Evolutionary conservation across 352 stramenopile genomes (phyloP), one percentile per base, ranked within the genome.

Genomic region (Saprolegnia diclina): DNA sequence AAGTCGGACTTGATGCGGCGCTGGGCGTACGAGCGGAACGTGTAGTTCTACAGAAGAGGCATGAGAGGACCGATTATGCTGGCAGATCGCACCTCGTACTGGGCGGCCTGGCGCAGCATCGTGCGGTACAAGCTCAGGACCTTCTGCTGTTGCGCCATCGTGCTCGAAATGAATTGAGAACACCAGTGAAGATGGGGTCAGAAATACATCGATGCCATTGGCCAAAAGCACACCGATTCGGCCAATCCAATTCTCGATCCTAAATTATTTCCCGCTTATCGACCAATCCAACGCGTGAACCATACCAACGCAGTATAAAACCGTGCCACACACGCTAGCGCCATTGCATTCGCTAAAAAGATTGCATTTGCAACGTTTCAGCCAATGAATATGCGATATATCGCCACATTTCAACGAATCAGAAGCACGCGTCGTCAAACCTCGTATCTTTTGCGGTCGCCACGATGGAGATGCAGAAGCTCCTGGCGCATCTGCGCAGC

Each of bases 1-100:
- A 68, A 68, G n/a, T 68, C 62, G 18, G 42, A 42, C 29, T 68
- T 68, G 50, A 68, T 57, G 13, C 62, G 62, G 50, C 62, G 62
- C 24, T 61, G 44, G 5, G 62, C 46, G 29, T 68, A 68, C 19
- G 62, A 56, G 19, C 62, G 62, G 32, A 68, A 68, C 26, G 62
- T 68, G 50, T 68, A 68, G 62, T 68, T 68, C 62, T 68, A 68
- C 14, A 40, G 21, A 44, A 7, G 14, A 50, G 11, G 40, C 44
- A 32, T 18, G 22, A 21, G 50, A 3, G 4, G 4, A 19, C 13
- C 5, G 22, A 4, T 26, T 5, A 40, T n/a, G 42, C 26, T 32
- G n/a, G 11, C 14, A 59, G 11, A 18, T 24, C 9, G 32, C 24
- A 68, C 62, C 45, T 68, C 29, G 62, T 56, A 68, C 24, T 68